Conservation (phyloP, 768 basidiomycete species). For the Russula compacta region DNA sequence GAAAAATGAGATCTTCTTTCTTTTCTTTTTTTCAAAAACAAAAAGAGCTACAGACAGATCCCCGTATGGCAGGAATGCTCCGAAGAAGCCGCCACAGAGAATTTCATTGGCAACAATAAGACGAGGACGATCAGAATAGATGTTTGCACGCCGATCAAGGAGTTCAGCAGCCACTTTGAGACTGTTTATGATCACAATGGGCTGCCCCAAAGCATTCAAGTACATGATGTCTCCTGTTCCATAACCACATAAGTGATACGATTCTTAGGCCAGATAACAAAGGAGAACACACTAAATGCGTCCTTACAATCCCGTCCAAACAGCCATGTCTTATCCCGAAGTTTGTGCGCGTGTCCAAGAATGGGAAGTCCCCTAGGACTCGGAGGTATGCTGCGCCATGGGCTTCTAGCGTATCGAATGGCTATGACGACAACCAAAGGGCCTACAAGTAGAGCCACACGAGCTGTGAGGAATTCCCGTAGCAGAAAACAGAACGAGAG, state of each 20-base stretch:
- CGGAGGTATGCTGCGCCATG: constrained; percentile 1
- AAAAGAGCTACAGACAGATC: background rate
- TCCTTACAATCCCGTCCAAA: background rate
- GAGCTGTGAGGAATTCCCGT: too few species aligned
- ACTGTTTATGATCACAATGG: constrained; percentile 15
- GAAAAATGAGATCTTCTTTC: background rate
- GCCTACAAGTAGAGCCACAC: too few species aligned
- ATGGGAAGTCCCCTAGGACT: background rate
- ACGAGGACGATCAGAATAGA: constrained; percentile 25
- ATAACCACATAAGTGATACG: background rate
- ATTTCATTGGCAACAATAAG: constrained; percentile 10
- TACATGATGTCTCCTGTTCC: constrained; percentile 19
- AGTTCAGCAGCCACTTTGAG: constrained; percentile 6
- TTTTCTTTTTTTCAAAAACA: background rate
- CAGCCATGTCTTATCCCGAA: background rate
- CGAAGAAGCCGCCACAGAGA: background rate
- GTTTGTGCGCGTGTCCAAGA: background rate
- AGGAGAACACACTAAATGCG: background rate
- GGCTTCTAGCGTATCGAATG: background rate
- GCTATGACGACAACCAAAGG: background rate
- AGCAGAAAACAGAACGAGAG: too few species aligned
- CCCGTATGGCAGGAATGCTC: background rate
- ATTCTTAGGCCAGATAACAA: too few species aligned
- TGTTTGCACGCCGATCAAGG: constrained; percentile 23
- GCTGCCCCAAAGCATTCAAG: constrained; percentile 15